A percentile compares a stretch with the other conserved stretches of the same genome.
Evolutionary conservation across 257 asterid genomes (phyloP).

Genomic region (Solanum pinnatisectum): DNA sequence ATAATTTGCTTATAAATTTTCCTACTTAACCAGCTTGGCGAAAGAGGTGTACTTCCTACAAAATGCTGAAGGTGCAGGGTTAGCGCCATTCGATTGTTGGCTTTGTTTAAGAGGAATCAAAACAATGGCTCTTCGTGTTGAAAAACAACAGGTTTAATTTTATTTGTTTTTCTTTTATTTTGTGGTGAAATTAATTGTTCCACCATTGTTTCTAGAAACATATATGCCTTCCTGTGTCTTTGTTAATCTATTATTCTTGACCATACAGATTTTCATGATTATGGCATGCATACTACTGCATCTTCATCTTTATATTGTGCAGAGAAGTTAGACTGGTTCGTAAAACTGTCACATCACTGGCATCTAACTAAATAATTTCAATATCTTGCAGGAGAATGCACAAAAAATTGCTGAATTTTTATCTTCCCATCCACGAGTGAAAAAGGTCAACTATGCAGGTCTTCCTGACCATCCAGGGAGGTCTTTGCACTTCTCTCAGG

Average conservation of each 20-base stretch:
- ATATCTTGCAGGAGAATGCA: constrained; percentile 45
- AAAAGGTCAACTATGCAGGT: constrained; percentile 71
- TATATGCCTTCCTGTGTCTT: not conserved
- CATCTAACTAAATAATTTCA: not conserved
- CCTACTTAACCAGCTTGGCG: constrained; percentile 45
- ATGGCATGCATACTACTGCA: not conserved
- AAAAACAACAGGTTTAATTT: constrained; percentile 71
- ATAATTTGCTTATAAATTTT: not conserved
- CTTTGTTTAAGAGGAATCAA: constrained; percentile 90
- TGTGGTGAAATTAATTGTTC: not conserved
- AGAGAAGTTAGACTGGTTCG: not conserved
- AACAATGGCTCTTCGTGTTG: constrained; percentile 90
- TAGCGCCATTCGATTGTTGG: constrained; percentile 99
- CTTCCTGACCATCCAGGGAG: constrained; percentile 74
- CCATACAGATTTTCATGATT: not conserved
- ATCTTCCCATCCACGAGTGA: constrained; percentile 61
- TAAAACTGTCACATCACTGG: not conserved
- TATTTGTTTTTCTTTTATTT: not conserved
- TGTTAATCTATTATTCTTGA: not conserved
- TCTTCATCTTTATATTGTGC: not conserved
- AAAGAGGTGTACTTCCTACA: constrained; percentile 72
- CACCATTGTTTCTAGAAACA: not conserved
- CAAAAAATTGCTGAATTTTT: constrained; percentile 89
- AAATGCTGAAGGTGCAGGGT: constrained; percentile 96
- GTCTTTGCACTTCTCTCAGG: constrained; percentile 83